Evolutionary conservation across 2,329 filamentous ascomycete genomes (phyloP), one percentile per base, ranked within the genome.

Genomic region (Clarireedia sp.): DNA sequence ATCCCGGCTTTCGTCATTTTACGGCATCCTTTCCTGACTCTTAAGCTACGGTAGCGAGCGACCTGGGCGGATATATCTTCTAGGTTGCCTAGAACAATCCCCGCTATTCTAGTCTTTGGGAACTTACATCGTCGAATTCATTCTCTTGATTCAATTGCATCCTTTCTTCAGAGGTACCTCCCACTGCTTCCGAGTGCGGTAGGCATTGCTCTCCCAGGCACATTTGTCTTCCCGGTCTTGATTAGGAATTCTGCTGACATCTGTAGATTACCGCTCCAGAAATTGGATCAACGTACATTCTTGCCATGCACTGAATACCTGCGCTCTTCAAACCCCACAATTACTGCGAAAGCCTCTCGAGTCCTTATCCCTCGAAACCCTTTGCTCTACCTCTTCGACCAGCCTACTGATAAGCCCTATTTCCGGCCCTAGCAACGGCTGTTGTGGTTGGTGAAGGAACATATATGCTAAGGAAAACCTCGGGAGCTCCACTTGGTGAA

Each of bases 291-390:
- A 47, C 48, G 48, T 46, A 55, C 55, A 43, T 38, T 48, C 51
- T 51, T 59, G 57, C 57, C 55, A 64, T 64, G 60, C 43, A 57
- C 37, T 62, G 58, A 61, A 59, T 21, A 38, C 54, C 54, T 43
- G 43, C 43, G 50, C 45, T 16, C 53, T 56, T 54, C 41, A 55
- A 55, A 51, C 47, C 56, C 54, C 51, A 53, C 49, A 57, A 41
- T 50, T 36, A 33, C 52, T 49, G 21, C 41, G 14, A 47, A 46
- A 57, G 43, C 51, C 48, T 51, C 48, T 41, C 51, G 33, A 45
- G 23, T 48, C 45, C 29, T 48, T 41, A 36, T 33, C 38, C 43
- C 44, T 53, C 48, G 57, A 54, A 10, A 38, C 38, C 26, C 43
- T 50, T 12, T 23, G 19, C 26, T 45, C 37, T 43, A 23, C 36